Percentiles rank a stretch among this genome's conserved stretches.
Conservation (phyloP, 306 rosid genomes). For the Chamaecrista fasciculata region DNA sequence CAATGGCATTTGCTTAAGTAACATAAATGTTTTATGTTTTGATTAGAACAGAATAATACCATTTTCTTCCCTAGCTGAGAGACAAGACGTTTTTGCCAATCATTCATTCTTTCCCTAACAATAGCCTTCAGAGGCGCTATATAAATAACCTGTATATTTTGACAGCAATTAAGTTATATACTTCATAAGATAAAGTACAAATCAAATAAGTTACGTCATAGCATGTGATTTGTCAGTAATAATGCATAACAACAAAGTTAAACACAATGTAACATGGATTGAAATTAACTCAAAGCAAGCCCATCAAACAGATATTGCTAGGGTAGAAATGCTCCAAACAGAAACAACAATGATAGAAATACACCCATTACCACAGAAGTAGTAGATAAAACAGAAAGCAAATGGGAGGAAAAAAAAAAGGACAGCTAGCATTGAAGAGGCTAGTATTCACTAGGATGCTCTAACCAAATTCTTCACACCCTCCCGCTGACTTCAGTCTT, state of each 20-base stretch:
- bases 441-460: too few relatives aligned
- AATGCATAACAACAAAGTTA: not conserved
- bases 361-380: too few relatives aligned
- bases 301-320: too few relatives aligned
- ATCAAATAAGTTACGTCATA: not conserved
- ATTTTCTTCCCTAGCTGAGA: slow-evolving; percentile 79
- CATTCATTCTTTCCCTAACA: slow-evolving; percentile 96
- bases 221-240: not conserved
- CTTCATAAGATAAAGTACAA: slow-evolving; percentile 23
- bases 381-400: too few relatives aligned
- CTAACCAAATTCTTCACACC: too few relatives aligned
- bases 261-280: not conserved
- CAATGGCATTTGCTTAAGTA: slow-evolving; percentile 13
- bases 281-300: too few relatives aligned
- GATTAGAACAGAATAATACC: slow-evolving; percentile 41
- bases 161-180: slow-evolving; percentile 2
- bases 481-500: too few relatives aligned
- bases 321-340: too few relatives aligned
- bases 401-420: too few relatives aligned
- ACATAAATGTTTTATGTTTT: not conserved
- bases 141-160: slow-evolving; percentile 73
- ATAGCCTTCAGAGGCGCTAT: slow-evolving; percentile 98
- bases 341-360: too few relatives aligned
- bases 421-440: too few relatives aligned
- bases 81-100: slow-evolving; percentile 85